Evolutionary conservation across 73 alveolate genomes (phyloP).

Genomic region (Paramecium tetraurelia): DNA sequence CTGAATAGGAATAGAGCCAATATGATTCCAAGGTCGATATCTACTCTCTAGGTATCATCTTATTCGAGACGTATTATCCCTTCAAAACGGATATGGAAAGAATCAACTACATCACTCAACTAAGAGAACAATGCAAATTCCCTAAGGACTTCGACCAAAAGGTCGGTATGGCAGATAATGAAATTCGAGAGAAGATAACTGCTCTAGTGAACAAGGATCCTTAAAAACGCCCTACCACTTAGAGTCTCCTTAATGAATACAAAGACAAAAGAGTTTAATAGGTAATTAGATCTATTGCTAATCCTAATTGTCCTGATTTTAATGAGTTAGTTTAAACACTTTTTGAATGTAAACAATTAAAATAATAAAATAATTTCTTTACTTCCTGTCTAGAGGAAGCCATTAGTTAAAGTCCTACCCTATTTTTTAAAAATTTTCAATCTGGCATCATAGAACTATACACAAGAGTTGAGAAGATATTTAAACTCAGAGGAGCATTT

Average conservation of each 20-base stretch:
- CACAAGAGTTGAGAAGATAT: background rate
- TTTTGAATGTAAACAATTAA: conserved; percentile 51
- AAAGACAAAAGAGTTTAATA: conserved; percentile 56
- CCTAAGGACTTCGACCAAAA: conserved; percentile 61
- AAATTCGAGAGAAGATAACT: conserved; percentile 63
- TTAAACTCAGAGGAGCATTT: conserved; percentile 44
- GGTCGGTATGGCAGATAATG: conserved; percentile 57
- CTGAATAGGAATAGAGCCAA: conserved; percentile 67
- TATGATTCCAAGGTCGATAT: conserved; percentile 69
- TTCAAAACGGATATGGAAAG: conserved; percentile 70
- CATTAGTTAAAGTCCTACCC: background rate
- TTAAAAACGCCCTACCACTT: conserved; percentile 79
- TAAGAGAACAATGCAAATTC: conserved; percentile 44
- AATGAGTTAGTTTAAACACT: conserved; percentile 21
- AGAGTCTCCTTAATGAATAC: conserved; percentile 70
- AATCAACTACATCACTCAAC: background rate
- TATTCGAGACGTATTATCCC: conserved; percentile 70
- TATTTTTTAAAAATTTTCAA: conserved; percentile 21
- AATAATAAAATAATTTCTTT: background rate
- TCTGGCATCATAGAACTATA: background rate
- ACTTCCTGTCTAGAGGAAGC: conserved; percentile 16
- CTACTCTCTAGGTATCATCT: conserved; percentile 69
- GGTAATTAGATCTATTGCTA: conserved; percentile 42
- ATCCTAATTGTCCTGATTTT: conserved; percentile 57
- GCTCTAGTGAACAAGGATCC: conserved; percentile 78